Conservation (phyloP, 2,329 filamentous ascomycete genomes). For the Chrysoporthe cubensis region DNA sequence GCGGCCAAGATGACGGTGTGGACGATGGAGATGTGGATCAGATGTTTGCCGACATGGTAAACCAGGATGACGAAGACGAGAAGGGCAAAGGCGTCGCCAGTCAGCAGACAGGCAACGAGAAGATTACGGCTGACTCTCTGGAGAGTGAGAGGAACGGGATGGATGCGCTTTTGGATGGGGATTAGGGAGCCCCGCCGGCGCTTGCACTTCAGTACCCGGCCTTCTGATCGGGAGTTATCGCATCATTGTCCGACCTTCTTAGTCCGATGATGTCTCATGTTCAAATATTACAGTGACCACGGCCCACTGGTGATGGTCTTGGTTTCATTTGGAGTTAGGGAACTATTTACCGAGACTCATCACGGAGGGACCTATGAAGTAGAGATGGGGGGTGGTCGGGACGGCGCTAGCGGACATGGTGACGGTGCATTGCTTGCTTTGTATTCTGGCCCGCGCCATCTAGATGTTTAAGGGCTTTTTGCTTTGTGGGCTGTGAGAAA, state of each 20-base stretch:
- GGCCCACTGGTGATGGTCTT: neutral
- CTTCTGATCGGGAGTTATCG: neutral
- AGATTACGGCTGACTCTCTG: conserved; percentile 46
- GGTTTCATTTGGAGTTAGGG: conserved; percentile 1
- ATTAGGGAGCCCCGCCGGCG: conserved; percentile 33
- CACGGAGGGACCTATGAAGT: neutral
- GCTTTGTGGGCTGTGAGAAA: neutral
- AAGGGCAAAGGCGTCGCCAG: conserved; percentile 37
- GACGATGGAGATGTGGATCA: conserved; percentile 55
- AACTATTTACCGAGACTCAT: neutral
- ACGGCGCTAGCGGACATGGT: conserved; percentile 6
- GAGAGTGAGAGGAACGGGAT: conserved; percentile 52
- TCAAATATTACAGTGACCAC: neutral
- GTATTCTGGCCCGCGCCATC: neutral
- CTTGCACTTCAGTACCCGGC: neutral
- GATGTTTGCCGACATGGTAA: conserved; percentile 61
- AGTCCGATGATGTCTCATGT: neutral
- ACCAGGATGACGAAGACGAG: conserved; percentile 49
- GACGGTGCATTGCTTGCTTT: neutral
- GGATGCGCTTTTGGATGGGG: conserved; percentile 50
- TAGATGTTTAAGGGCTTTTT: neutral
- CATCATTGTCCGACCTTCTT: neutral
- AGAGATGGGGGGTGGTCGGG: neutral
- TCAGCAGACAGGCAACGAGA: conserved; percentile 17
- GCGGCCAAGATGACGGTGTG: conserved; percentile 37